Evolutionary conservation across 257 asterid species (phyloP).

Genomic region (Asclepias syriaca): DNA sequence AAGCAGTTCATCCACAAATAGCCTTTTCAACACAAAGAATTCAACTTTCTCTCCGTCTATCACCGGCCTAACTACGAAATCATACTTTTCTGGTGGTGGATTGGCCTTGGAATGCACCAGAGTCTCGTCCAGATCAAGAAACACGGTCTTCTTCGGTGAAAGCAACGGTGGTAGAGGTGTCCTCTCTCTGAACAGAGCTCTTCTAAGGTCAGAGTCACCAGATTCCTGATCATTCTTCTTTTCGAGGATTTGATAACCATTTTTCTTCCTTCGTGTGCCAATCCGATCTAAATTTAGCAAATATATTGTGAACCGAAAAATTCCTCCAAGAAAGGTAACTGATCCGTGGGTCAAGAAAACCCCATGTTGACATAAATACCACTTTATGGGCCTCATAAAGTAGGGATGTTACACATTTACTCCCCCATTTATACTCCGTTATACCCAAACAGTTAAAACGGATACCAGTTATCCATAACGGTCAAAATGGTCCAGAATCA

Average conservation of each 20-base stretch:
- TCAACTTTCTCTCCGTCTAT: conserved; percentile 62
- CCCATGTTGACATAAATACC: no score
- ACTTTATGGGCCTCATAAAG: no score
- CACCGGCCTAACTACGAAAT: conserved; percentile 73
- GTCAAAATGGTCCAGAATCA: no score
- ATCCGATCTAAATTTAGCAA: no score
- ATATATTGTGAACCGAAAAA: no score
- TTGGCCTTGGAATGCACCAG: conserved; percentile 65
- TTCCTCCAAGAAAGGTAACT: no score
- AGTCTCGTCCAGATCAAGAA: conserved; percentile 90
- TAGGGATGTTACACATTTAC: no score
- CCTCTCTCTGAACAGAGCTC: conserved; percentile 38
- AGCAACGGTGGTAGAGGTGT: conserved; percentile 42
- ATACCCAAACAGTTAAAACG: no score
- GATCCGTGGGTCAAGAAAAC: no score
- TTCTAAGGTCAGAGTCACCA: conserved; percentile 9
- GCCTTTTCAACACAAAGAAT: conserved; percentile 74
- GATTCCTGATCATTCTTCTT: conserved; percentile 17
- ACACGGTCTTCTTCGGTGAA: conserved; percentile 39
- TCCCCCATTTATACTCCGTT: no score
- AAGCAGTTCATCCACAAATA: conserved; percentile 73
- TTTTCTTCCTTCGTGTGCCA: conserved; percentile 54
- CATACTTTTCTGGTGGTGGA: conserved; percentile 63
- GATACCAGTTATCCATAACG: no score
- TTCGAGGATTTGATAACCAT: conserved; percentile 56